A percentile compares a stretch with the other conserved stretches of the same genome.
phyloP scores from a whole-genome alignment of 192 early-diverging fungal genomes.

The Coemansia sp. region DNA sequence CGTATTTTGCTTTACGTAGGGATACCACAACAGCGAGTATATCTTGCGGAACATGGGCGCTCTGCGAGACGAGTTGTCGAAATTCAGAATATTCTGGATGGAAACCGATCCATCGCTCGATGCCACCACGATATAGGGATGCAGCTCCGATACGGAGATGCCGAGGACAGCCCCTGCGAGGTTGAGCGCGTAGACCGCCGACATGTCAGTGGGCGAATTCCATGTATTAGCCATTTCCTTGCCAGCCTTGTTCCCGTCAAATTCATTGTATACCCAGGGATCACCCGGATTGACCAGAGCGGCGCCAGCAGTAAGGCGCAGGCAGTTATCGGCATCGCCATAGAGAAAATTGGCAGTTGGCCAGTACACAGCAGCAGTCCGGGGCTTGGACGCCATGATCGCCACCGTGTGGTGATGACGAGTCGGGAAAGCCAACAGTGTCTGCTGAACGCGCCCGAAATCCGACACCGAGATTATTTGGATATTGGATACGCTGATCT shows the following conservation, averaged over 20 bases:
- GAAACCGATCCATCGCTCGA: conserved; percentile 12
- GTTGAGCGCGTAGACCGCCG: not conserved
- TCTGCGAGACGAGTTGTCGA: not conserved
- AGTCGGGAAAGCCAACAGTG: conserved; percentile 10
- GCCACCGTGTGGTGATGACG: conserved; percentile 11
- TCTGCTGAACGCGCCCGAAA: conserved; percentile 22
- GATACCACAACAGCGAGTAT: conserved; percentile 12
- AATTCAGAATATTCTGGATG: conserved; percentile 10
- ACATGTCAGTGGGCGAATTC: conserved; percentile 2
- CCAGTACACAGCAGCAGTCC: conserved; percentile 12
- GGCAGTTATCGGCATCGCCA: conserved; percentile 20
- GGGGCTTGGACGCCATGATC: conserved; percentile 1
- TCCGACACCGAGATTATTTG: conserved; percentile 14
- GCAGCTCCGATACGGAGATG: conserved; percentile 18
- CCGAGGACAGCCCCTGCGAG: conserved; percentile 1
- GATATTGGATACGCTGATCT: conserved; percentile 3
- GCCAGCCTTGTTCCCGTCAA: not conserved
- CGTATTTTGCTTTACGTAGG: not conserved
- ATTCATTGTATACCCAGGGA: not conserved
- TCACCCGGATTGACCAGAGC: not conserved
- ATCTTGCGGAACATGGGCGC: conserved; percentile 12
- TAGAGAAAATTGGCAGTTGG: conserved; percentile 1
- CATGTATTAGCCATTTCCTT: not conserved
- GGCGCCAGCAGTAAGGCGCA: conserved; percentile 10
- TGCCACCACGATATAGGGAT: conserved; percentile 17